These are phyloP conservation scores for Ganoderma resinaceum DNA, from an alignment of 1,284 basidiomycete genomes.

Conservation along the genomic window DNA sequence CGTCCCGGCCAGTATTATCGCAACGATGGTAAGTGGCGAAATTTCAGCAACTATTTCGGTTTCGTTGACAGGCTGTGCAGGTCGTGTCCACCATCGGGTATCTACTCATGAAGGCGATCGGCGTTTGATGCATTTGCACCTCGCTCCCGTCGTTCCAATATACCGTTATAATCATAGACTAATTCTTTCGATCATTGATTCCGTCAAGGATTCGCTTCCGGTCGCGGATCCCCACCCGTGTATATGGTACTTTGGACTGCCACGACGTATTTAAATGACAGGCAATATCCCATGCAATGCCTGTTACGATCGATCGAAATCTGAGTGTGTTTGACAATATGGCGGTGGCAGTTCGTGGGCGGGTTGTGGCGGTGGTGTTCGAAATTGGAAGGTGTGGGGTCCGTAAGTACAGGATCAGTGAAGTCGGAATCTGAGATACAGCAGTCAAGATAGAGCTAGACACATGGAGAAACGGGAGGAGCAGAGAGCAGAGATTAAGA, in stretches of 20 bases:
- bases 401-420: not conserved
- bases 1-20: constrained; percentile 89
- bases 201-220: not conserved
- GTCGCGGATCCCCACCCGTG: not conserved
- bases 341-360: not conserved
- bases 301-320: not conserved
- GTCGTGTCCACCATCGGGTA: constrained; percentile 87
- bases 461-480: not conserved
- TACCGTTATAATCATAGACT: not conserved
- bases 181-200: not conserved
- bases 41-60: constrained; percentile 1
- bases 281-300: not conserved
- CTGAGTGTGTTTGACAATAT: not conserved
- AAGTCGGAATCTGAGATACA: not conserved
- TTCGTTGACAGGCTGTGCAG: constrained; percentile 44
- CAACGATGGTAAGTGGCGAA: constrained; percentile 68
- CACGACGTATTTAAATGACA: not conserved
- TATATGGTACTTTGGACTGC: not conserved
- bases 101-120: constrained; percentile 73
- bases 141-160: not conserved
- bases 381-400: not conserved
- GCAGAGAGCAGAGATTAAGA: constrained; percentile 2
- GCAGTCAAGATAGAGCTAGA: not conserved
- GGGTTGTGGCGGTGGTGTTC: constrained; percentile 1
- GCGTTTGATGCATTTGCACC: constrained; percentile 31